phyloP scores from a whole-genome alignment of 805 yeast species.

The Maudiozyma barnettii region DNA sequence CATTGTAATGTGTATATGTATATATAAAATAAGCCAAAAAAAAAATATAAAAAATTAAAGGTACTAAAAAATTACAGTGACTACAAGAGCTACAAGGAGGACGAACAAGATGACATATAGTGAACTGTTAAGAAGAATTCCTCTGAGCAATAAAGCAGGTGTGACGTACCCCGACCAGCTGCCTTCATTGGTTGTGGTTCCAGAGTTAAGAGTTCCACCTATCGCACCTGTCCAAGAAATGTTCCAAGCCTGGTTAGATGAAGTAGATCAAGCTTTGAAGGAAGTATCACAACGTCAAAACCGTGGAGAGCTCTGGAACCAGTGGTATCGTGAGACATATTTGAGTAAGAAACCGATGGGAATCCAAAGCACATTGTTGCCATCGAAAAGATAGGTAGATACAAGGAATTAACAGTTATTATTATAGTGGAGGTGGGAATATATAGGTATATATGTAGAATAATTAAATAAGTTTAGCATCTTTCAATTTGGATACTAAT shows the following conservation, averaged over 20 bases:
- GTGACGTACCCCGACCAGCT: constrained; percentile 13
- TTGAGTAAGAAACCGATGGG: constrained; percentile 26
- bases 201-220: constrained; percentile 12
- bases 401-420: background rate
- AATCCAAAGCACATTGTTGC: constrained; percentile 15
- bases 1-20: background rate
- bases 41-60: background rate
- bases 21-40: background rate
- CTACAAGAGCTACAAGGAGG: background rate
- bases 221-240: constrained; percentile 15
- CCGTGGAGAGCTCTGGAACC: constrained; percentile 13
- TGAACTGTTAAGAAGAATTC: constrained; percentile 13
- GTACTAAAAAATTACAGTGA: background rate
- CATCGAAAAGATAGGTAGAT: constrained; percentile 4
- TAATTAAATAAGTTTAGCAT: constrained; percentile 52
- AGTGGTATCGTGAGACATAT: constrained; percentile 19
- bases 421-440: too few species aligned
- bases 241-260: constrained; percentile 23
- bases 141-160: constrained; percentile 20
- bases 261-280: constrained; percentile 10
- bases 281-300: too few species aligned
- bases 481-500: constrained; percentile 68
- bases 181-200: constrained; percentile 5
- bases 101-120: constrained; percentile 2
- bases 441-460: background rate